Evolutionary conservation across 2,329 filamentous ascomycete genomes (phyloP).

Genomic region (Teratosphaeria destructans): DNA sequence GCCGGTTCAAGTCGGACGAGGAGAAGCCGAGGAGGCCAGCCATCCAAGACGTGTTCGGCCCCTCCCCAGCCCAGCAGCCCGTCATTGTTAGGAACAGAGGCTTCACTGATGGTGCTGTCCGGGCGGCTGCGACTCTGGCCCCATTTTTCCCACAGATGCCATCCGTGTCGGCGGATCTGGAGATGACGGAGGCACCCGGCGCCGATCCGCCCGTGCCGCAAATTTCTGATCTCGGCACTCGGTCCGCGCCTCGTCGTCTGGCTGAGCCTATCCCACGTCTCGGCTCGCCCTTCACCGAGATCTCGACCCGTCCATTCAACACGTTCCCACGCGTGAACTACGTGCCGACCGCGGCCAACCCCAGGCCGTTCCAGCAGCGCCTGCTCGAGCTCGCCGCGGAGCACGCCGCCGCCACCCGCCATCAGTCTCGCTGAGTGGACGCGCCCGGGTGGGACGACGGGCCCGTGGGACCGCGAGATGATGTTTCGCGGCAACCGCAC

Average conservation of each 20-base stretch:
- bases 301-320: slow-evolving; percentile 29
- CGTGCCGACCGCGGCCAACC: slow-evolving; percentile 16
- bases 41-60: slow-evolving; percentile 37
- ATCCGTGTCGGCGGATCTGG: slow-evolving; percentile 18
- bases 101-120: slow-evolving; percentile 49
- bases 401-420: slow-evolving; percentile 2
- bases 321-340: slow-evolving; percentile 36
- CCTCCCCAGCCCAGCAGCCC: slow-evolving; percentile 38
- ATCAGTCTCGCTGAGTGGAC: not conserved
- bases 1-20: slow-evolving; percentile 46
- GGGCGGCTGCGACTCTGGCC: slow-evolving; percentile 40
- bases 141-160: slow-evolving; percentile 41
- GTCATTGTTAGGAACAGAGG: slow-evolving; percentile 51
- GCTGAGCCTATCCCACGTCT: slow-evolving; percentile 35
- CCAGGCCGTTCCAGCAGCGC: slow-evolving; percentile 22
- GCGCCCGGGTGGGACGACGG: not conserved
- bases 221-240: slow-evolving; percentile 12
- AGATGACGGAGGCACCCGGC: slow-evolving; percentile 21
- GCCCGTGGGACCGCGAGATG: not conserved
- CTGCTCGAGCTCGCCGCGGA: slow-evolving; percentile 20
- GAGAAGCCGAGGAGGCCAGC: slow-evolving; percentile 35
- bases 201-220: slow-evolving; percentile 2
- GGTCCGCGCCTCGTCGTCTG: slow-evolving; percentile 24
- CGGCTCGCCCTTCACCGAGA: slow-evolving; percentile 37
- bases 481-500: not conserved